Percentiles rank a stretch among this genome's conserved stretches.
Evolutionary conservation across 140 eudicot species (phyloP).

Genomic region (Cichorium intybus): DNA sequence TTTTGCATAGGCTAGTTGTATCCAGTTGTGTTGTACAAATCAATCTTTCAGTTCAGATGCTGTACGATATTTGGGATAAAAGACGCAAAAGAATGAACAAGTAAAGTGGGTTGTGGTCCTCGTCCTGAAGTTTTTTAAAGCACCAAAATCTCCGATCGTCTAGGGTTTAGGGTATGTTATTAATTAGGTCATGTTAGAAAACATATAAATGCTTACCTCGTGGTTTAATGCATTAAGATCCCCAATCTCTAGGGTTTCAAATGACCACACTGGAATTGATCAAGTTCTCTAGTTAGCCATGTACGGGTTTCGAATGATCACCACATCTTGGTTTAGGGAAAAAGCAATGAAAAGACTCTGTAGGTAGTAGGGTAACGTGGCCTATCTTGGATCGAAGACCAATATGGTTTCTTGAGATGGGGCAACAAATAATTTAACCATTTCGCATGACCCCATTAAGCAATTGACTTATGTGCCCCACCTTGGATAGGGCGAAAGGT

Average conservation of each 20-base stretch:
- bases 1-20: constrained; percentile 1
- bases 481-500: constrained; percentile 18
- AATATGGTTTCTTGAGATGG: constrained; percentile 6
- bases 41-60: constrained; percentile 29
- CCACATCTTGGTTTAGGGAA: no score
- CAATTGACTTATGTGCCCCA: constrained; percentile 21
- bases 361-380: neutral
- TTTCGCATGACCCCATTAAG: constrained; percentile 24
- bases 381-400: constrained; percentile 9
- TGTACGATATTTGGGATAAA: constrained; percentile 9
- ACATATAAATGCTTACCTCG: neutral
- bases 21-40: constrained; percentile 23
- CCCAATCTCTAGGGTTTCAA: no score
- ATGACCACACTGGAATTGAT: no score
- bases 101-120: neutral
- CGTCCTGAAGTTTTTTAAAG: no score
- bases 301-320: no score
- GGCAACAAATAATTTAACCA: constrained; percentile 18
- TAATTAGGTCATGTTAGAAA: neutral
- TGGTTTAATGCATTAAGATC: constrained; percentile 6
- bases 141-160: neutral
- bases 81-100: neutral
- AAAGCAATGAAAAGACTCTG: no score
- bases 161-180: neutral
- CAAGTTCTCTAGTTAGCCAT: constrained; percentile 2